Conservation (phyloP, 352 stramenopile species). For the Phytophthora cactorum region DNA sequence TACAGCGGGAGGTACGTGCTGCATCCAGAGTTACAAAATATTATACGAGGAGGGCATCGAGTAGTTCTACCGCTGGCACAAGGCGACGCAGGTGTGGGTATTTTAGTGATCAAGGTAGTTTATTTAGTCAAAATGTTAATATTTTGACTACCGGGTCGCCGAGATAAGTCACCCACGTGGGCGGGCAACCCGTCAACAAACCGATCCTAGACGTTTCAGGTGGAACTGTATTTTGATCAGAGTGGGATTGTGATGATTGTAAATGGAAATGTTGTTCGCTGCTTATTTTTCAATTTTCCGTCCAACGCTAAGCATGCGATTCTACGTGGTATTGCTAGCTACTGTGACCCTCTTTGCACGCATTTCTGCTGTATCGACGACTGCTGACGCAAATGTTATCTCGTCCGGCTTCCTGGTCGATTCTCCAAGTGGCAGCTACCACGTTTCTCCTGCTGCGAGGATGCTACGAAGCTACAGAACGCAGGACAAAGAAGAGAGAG, state of each 20-base stretch:
- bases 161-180: too few relatives aligned
- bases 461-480: background rate
- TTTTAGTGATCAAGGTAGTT: slow-evolving; percentile 63
- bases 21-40: slow-evolving; percentile 98
- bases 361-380: background rate
- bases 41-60: slow-evolving; percentile 98
- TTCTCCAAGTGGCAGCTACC: background rate
- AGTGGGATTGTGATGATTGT: too few relatives aligned
- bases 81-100: slow-evolving; percentile 47
- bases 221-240: too few relatives aligned
- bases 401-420: background rate
- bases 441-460: background rate
- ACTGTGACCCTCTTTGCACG: too few relatives aligned
- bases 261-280: too few relatives aligned
- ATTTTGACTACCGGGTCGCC: too few relatives aligned
- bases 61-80: slow-evolving; percentile 96
- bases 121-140: slow-evolving; percentile 8
- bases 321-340: too few relatives aligned
- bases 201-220: too few relatives aligned
- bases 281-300: too few relatives aligned
- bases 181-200: too few relatives aligned
- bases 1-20: slow-evolving; percentile 71
- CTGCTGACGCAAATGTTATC: background rate
- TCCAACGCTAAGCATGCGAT: too few relatives aligned
- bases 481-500: background rate